Base-by-base conservation (phyloP, 1,284 basidiomycete genomes). In the Sutorius eximius region DNA sequence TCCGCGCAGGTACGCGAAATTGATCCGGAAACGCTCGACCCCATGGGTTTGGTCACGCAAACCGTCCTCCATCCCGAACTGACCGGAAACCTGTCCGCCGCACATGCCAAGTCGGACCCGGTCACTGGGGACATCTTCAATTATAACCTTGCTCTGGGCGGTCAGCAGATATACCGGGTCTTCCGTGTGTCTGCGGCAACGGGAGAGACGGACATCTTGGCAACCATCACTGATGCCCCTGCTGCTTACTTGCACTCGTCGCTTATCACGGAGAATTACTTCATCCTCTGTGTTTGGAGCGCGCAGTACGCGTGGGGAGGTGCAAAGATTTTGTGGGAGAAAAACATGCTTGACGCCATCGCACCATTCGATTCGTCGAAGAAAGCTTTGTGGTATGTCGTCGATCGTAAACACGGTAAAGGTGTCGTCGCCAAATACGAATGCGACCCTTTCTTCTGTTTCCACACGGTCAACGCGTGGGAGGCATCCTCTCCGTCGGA, bases 391-490 rank as follows among this genome's bases (percentile, higher is more conserved):
- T 75, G 74, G 67, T 75, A 75, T 33, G 66, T 75, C 47, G 53
- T 75, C 41, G 73, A 75, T 55, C 67, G 71, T 44, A 63, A 66
- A 47, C 60, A 67, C 24, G 71, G 67, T 24, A 68, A 65, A 51
- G 72, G 73, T 0, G 61, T 76, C 29, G 64, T 75, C 8, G 67
- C 71, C 51, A 72, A 68, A 55, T 76, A 72, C 54, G 57, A 75
- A 59, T 69, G 69, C 32, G 67, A 68, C 32, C 66, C 73, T 0
- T 75, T 75, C 62, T 75, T 74, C 58, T 67, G 59, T 49, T 75
- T 75, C 64, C 73, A 75, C 51, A 56, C 62, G 15, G 10, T 75
- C 55, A 75, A 75, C 27, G 70, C 74, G 1, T 76, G 66, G 62
- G 73, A 75, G 42, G 66, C 67, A 29, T 59, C 61, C 11, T 65